Base-by-base conservation (phyloP, 2,329 filamentous ascomycete species). In the Phialophora tarda region DNA sequence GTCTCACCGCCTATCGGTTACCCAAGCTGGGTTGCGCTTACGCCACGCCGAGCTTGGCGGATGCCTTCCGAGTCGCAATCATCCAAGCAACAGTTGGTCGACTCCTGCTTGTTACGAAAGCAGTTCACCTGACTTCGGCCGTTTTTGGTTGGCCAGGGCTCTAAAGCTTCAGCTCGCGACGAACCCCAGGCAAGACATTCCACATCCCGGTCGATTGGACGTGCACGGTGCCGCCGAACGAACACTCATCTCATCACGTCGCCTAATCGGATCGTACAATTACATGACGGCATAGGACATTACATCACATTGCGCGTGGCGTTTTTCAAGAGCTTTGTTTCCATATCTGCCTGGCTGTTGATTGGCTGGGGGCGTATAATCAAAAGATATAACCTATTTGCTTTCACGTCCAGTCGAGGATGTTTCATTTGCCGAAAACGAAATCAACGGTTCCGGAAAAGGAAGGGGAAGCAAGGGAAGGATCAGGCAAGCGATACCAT, bases 381-480 rank as follows among this genome's bases (percentile, higher is more conserved):
- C 23, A 32, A 34, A 62, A 38, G 32, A 56, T 24, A 32, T 62
- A 62, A 51, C 51, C 59, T 62, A 32, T 62, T 62, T 28, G 32
- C 50, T 32, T 21, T 54, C 21, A 53, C 23, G 12, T 14, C 32
- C 48, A 23, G 12, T 41, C 17, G 28, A 28, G 28, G 26, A 34
- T 50, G 47, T 32, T 53, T 34, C 23, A 41, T 38, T 61, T 28
- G 21, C n/a, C 48, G 17, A 12, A 53, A 34, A 23, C 23, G 28
- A 28, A 11, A 61, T 28, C n/a, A 10, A 3, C 7, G 14, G 21
- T 4, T 38, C 17, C 17, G 48, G 17, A 61, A 34, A 17, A 17
- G 17, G 23, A 26, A 41, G 24, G 30, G 23, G 21, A 51, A n/a
- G 38, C 38, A 44, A 44, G 38, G 14, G 38, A 4, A n/a, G 17